Base-by-base conservation (phyloP, 1,284 basidiomycete species). In the Sutorius eximius region DNA sequence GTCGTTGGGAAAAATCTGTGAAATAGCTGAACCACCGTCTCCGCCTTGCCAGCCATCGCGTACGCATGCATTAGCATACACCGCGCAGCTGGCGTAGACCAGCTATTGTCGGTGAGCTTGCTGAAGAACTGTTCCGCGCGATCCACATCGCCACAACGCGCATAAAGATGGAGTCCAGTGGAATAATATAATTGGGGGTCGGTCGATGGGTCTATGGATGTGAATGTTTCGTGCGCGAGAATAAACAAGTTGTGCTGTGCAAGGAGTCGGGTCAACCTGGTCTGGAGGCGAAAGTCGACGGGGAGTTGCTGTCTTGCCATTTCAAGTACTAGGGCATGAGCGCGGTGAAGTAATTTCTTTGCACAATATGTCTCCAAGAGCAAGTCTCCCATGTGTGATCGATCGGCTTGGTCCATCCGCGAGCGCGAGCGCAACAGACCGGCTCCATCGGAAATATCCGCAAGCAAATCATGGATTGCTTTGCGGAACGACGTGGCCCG, bases 61-160 rank as follows among this genome's bases (percentile, higher is more conserved):
- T 83, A 77, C 0, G 79, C 75, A 53, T 82, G 80, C 65, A 91
- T 73, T 29, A 83, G 64, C 65, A 79, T 73, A 22, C 72, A 73
- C 42, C 73, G 73, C 49, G 79, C 76, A 18, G 64, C 56, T 3
- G 62, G 45, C 2, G 62, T 56, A 29, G 71, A 68, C 58, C 65
- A 65, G 4, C 68, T 61, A 24, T 63, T 62, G 15, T 70, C 63
- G 10, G 61, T 53, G 37, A 85, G 68, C 7, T 61, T 61, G 37
- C 71, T 58, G 59, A 77, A 86, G 59, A 74, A 77, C 24, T 71
- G 61, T 51, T 83, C 70, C 0, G 82, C 77, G 12, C 70, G 70
- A 15, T 59, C 60, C 15, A 69, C 57, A 53, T 86, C 74, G 27
- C 86, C 86, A 59, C 79, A 74, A 41, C 76, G 76, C 11, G 82